A percentile compares a stretch with the other conserved stretches of the same genome.
These are phyloP conservation scores for Forsythia viridissima DNA, from an alignment of 257 asterid species.

Conservation along the genomic window DNA sequence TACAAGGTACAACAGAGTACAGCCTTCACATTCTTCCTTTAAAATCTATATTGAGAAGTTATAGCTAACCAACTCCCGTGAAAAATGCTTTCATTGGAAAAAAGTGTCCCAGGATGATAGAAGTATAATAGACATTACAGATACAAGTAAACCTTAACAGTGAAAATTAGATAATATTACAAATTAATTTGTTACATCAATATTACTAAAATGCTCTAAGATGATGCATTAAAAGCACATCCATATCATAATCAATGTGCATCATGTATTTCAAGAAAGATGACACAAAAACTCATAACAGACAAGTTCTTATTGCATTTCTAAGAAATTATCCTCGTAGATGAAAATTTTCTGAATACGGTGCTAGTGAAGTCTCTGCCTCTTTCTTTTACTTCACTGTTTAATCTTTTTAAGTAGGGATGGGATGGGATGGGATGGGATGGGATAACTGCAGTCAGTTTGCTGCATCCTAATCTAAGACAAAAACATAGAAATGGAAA, in stretches of 20 bases:
- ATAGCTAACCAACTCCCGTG: background rate
- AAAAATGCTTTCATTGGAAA: background rate
- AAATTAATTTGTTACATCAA: background rate
- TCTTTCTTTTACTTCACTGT: background rate
- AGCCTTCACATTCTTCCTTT: slow-evolving; percentile 5
- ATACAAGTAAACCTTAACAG: background rate
- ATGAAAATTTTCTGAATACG: background rate
- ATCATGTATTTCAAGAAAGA: background rate
- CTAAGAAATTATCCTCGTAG: background rate
- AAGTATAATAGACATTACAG: background rate
- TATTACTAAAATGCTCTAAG: background rate
- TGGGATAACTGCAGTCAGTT: background rate
- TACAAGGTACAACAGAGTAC: slow-evolving; percentile 3
- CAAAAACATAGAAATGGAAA: slow-evolving; percentile 5
- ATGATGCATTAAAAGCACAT: too few species aligned
- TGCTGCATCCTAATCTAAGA: background rate
- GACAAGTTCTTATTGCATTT: background rate
- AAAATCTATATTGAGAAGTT: background rate
- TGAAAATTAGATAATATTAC: background rate
- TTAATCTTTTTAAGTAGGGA: background rate
- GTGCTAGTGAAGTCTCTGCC: slow-evolving; percentile 7
- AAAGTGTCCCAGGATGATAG: background rate
- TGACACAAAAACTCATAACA: background rate
- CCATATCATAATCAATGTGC: background rate
- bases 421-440: background rate